Conservation (phyloP, 345 rosid genomes). For the Euclidium syriacum region DNA sequence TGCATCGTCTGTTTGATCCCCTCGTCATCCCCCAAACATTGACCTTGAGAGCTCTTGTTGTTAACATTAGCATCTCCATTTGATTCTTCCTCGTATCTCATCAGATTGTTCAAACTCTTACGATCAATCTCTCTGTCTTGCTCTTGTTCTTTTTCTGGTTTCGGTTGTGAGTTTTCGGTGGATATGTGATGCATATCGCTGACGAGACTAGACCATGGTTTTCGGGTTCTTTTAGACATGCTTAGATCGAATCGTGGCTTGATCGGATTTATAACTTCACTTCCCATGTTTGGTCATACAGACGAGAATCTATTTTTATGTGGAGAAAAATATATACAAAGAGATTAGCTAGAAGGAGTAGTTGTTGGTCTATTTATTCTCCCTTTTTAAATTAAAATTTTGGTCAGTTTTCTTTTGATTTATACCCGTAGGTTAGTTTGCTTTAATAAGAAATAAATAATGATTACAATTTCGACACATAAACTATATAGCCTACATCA, state of each 20-base stretch:
- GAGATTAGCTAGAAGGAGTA: constrained; percentile 15
- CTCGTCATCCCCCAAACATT: constrained; percentile 45
- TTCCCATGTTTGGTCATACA: constrained; percentile 39
- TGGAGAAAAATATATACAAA: constrained; percentile 15
- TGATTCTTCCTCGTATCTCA: constrained; percentile 32
- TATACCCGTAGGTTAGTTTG: no score
- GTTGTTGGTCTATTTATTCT: constrained; percentile 23
- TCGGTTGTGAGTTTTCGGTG: not conserved
- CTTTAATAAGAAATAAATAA: constrained; percentile 13
- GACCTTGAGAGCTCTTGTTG: constrained; percentile 42
- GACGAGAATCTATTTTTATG: not conserved
- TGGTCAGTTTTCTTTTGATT: no score
- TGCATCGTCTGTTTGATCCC: constrained; percentile 37
- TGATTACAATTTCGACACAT: constrained; percentile 9
- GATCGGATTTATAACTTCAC: constrained; percentile 24
- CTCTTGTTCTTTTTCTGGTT: constrained; percentile 1
- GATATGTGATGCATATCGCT: constrained; percentile 14
- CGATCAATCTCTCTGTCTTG: constrained; percentile 21
- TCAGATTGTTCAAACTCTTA: constrained; percentile 61
- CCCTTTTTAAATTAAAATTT: no score
- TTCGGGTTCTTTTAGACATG: constrained; percentile 75
- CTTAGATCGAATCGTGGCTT: constrained; percentile 49
- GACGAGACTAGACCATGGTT: constrained; percentile 38
- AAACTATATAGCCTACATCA: no score
- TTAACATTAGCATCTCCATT: constrained; percentile 4